phyloP scores from a whole-genome alignment of 768 basidiomycete species.

The Podaxis sp. region DNA sequence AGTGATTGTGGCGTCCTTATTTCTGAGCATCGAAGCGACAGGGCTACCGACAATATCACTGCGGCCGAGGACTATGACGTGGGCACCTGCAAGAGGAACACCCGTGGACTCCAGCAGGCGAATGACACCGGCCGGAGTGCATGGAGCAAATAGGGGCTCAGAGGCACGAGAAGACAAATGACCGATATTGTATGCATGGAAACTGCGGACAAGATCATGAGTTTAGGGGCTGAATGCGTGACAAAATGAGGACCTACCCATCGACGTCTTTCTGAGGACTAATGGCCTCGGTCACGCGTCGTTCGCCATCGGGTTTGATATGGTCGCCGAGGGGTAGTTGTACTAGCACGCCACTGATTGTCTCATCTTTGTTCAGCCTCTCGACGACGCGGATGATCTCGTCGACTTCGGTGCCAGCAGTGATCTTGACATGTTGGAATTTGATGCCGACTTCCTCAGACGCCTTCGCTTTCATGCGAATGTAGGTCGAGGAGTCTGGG shows the following conservation, averaged over 20 bases:
- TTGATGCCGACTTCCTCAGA: constrained; percentile 91
- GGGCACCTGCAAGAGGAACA: constrained; percentile 68
- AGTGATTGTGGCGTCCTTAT: constrained; percentile 92
- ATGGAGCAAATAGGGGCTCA: constrained; percentile 86
- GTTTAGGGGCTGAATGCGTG: not conserved
- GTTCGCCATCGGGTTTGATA: constrained; percentile 76
- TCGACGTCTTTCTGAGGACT: constrained; percentile 96
- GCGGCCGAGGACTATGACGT: constrained; percentile 90
- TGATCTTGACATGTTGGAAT: constrained; percentile 73
- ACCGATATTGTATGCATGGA: constrained; percentile 98
- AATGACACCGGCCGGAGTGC: constrained; percentile 93
- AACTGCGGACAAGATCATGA: constrained; percentile 42
- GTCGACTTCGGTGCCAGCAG: constrained; percentile 65
- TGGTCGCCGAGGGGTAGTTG: constrained; percentile 91
- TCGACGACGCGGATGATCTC: constrained; percentile 75
- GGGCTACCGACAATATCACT: constrained; percentile 98
- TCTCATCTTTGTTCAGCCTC: constrained; percentile 77
- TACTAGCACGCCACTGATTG: constrained; percentile 86
- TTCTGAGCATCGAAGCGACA: constrained; percentile 85
- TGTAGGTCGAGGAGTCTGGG: constrained; percentile 87
- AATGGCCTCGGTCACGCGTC: constrained; percentile 90
- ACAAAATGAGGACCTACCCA: constrained; percentile 49
- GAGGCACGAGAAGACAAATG: constrained; percentile 88
- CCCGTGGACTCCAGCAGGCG: constrained; percentile 87
- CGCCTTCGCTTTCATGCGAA: constrained; percentile 97